Conservation (phyloP, 192 early-diverging fungal genomes). For the Dimargaris xerosporica region DNA sequence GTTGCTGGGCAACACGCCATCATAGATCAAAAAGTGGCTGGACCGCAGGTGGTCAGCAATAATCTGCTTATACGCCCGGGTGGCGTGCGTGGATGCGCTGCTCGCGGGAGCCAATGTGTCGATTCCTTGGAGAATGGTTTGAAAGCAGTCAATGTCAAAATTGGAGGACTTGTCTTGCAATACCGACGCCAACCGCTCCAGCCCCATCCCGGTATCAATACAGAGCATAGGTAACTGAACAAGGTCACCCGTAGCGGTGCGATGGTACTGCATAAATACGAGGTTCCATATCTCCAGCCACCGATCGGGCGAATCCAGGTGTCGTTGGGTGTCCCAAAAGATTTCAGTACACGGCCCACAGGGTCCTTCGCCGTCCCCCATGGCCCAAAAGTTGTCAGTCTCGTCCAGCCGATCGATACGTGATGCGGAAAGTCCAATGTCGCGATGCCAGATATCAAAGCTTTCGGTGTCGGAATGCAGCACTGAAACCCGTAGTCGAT, state of each 20-base stretch:
- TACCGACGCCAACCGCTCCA: constrained; percentile 88
- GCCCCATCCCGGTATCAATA: constrained; percentile 96
- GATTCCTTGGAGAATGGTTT: constrained; percentile 50
- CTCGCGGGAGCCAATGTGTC: neutral
- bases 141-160: constrained; percentile 93
- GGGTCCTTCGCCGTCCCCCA: constrained; percentile 46
- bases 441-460: constrained; percentile 36
- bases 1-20: constrained; percentile 92
- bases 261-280: constrained; percentile 99
- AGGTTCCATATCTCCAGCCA: constrained; percentile 61
- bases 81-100: neutral
- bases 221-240: constrained; percentile 87
- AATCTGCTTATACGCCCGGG: constrained; percentile 46
- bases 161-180: constrained; percentile 90
- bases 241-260: constrained; percentile 74
- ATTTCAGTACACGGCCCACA: constrained; percentile 48
- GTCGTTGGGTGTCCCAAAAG: constrained; percentile 36
- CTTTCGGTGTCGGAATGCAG: constrained; percentile 36
- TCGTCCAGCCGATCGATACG: constrained; percentile 30
- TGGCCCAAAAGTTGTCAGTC: constrained; percentile 46
- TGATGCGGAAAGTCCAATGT: constrained; percentile 31
- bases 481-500: constrained; percentile 40
- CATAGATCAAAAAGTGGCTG: constrained; percentile 88
- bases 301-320: constrained; percentile 24
- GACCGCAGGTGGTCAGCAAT: constrained; percentile 97